phyloP scores from a whole-genome alignment of 2,329 filamentous ascomycete species.

The Aspergillus sp. region DNA sequence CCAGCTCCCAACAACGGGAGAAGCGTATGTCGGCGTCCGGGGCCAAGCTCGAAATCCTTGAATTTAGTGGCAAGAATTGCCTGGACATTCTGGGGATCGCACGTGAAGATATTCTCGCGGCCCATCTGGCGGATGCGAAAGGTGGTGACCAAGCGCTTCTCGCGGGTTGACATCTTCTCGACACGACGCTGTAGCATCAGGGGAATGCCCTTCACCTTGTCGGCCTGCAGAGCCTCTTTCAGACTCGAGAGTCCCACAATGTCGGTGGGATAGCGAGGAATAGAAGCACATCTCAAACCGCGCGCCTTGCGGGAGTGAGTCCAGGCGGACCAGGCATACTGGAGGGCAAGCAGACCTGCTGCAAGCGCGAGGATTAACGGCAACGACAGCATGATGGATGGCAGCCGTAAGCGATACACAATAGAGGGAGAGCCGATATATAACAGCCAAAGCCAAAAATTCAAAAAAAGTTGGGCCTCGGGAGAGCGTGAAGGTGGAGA shows the following conservation, averaged over 20 bases:
- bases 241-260: conserved; percentile 26
- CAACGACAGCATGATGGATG: conserved; percentile 15
- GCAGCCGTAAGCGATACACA: no score
- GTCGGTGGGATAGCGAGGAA: conserved; percentile 29
- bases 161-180: conserved; percentile 19
- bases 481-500: background rate
- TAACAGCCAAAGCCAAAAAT: background rate
- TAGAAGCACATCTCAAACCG: conserved; percentile 22
- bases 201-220: conserved; percentile 26
- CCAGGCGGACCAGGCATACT: conserved; percentile 22
- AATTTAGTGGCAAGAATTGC: conserved; percentile 83
- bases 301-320: conserved; percentile 28
- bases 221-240: conserved; percentile 22
- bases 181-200: conserved; percentile 20
- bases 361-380: conserved; percentile 25
- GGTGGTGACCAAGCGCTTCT: conserved; percentile 27
- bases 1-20: conserved; percentile 40
- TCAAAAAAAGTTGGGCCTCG: background rate
- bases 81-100: conserved; percentile 67
- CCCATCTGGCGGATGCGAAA: conserved; percentile 25
- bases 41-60: conserved; percentile 76
- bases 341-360: conserved; percentile 24
- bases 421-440: background rate
- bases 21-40: conserved; percentile 65
- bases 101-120: conserved; percentile 27